phyloP scores from a whole-genome alignment of 306 rosid species.

The Glycine soja region DNA sequence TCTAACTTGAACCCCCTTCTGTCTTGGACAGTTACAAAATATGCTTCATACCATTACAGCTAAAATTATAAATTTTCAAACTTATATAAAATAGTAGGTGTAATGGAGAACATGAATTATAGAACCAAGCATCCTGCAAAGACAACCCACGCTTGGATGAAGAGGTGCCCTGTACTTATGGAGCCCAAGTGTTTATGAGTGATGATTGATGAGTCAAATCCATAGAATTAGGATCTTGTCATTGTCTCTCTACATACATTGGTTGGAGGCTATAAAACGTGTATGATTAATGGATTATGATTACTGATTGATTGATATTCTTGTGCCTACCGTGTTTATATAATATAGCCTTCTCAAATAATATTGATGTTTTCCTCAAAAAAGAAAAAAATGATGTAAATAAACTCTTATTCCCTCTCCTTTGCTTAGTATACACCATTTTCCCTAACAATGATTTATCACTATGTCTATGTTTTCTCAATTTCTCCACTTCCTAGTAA shows the following conservation, averaged over 20 bases:
- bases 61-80: not conserved
- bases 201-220: slow-evolving; percentile 14
- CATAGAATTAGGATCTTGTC: not conserved
- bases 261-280: not conserved
- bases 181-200: not conserved
- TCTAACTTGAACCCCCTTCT: too few species aligned
- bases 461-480: not conserved
- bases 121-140: too few species aligned
- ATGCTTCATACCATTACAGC: too few species aligned
- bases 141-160: not conserved
- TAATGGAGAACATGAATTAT: not conserved
- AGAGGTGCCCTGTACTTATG: not conserved
- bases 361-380: not conserved
- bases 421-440: not conserved
- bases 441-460: slow-evolving; percentile 1
- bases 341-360: not conserved
- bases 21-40: too few species aligned
- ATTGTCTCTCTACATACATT: not conserved
- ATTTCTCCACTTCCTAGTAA: not conserved
- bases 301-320: not conserved
- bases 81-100: not conserved
- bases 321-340: not conserved
- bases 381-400: not conserved
- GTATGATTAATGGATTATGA: not conserved
- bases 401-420: not conserved